Evolutionary conservation across 352 stramenopile species (phyloP).

Genomic region (Pythium angustatum): DNA sequence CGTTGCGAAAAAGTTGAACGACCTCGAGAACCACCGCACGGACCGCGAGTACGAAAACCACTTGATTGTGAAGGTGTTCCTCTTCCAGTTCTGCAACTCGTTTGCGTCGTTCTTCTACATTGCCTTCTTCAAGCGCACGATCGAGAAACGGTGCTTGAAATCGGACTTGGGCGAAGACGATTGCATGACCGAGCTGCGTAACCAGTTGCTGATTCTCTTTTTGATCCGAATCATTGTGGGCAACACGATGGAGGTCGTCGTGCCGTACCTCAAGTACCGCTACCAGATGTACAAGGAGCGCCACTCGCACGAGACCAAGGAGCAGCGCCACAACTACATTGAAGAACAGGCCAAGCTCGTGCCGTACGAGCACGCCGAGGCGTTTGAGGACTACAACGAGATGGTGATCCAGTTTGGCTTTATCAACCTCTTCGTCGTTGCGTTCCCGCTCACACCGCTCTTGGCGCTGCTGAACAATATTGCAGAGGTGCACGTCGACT

Average conservation of each 20-base stretch:
- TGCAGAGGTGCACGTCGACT: constrained; percentile 90
- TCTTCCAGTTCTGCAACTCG: constrained; percentile 98
- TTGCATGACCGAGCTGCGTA: constrained; percentile 88
- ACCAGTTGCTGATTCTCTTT: constrained; percentile 91
- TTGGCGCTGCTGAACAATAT: constrained; percentile 91
- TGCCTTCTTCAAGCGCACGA: constrained; percentile 60
- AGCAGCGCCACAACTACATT: constrained; percentile 72
- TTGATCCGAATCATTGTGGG: constrained; percentile 92
- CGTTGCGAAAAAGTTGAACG: constrained; percentile 92
- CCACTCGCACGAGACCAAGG: constrained; percentile 17
- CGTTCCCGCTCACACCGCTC: constrained; percentile 92
- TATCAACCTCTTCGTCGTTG: constrained; percentile 93
- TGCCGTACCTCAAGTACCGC: constrained; percentile 84
- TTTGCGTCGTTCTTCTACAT: constrained; percentile 98
- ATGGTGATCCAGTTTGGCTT: constrained; percentile 96
- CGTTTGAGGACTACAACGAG: constrained; percentile 90
- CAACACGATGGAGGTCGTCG: constrained; percentile 87
- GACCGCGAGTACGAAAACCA: constrained; percentile 88
- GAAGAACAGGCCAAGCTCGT: constrained; percentile 82
- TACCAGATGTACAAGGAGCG: constrained; percentile 62
- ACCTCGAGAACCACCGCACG: constrained; percentile 93
- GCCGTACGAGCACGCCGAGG: constrained; percentile 79
- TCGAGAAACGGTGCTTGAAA: constrained; percentile 64
- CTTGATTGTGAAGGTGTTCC: constrained; percentile 98
- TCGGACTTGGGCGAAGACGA: constrained; percentile 52